Evolutionary conservation across 768 basidiomycete genomes (phyloP), one percentile per base, ranked within the genome.

Genomic region (Rhodotorula toruloides): DNA sequence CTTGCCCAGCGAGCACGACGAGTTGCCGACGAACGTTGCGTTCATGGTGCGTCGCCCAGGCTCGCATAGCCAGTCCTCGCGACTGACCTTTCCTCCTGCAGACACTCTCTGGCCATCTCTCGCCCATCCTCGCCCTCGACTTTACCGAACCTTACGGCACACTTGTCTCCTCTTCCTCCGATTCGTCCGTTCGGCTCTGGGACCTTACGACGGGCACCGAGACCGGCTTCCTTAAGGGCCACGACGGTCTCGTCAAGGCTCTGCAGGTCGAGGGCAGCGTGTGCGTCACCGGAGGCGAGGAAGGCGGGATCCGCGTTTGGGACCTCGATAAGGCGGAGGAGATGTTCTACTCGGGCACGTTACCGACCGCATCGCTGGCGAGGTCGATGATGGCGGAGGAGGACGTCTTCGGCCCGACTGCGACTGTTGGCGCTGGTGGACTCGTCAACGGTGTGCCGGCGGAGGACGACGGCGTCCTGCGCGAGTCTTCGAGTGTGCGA

Each of bases 81-180:
- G 2, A 4, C 49, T 37, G 3, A 31, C 22, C 21, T 7, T 12
- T 39, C 29, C 39, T 7, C 29, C 2, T 22, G 1, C 76, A 93
- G 90, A 90, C 91, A 6, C 81, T 98, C 39, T 82, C 86, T 47
- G 84, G 84, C 54, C 94, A 97, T 72, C 81, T 84, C 1, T 85
- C 86, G 1, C 88, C 90, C 0, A 86, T 99, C 71, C 86, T 87
- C 0, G 86, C 91, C 2, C 83, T 99, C 27, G 96, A 99, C 78
- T 90, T 98, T 74, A 90, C 90, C 16, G 94, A 97, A 75, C 96
- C 96, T 10, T 99, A 99, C 73, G 94, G 92, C 22, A 88, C 86
- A 16, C 84, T 97, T 42, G 91, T 98, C 65, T 89, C 85, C 56
- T 87, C 91, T 2, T 87, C 90, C 1, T 31, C 61, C 57, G 94